phyloP scores from a whole-genome alignment of 1,139 yeast genomes.

The Zygoascus sp. region DNA sequence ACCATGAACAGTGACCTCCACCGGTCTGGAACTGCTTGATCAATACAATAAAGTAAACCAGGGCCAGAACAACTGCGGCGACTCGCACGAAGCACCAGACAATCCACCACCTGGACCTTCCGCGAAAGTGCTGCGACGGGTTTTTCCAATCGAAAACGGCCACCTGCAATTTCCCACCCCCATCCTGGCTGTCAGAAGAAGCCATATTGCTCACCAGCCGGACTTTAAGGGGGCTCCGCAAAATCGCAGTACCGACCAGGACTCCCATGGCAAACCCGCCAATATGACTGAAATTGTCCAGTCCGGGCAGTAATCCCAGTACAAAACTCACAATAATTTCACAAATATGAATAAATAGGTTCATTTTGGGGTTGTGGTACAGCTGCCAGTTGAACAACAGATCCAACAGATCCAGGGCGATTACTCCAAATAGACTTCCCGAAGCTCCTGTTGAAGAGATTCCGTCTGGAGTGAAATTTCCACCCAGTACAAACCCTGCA shows the following conservation, averaged over 20 bases:
- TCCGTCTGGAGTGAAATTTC: conserved; percentile 68
- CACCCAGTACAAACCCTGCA: conserved; percentile 65
- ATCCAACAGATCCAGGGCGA: conserved; percentile 57
- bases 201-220: conserved; percentile 15
- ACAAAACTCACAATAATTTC: conserved; percentile 61
- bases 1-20: conserved; percentile 57
- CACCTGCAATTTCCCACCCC: conserved; percentile 20
- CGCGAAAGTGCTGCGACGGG: conserved; percentile 25
- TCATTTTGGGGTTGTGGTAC: conserved; percentile 40
- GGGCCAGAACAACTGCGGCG: conserved; percentile 44
- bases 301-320: conserved; percentile 66
- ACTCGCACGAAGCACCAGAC: conserved; percentile 51
- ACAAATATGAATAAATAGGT: conserved; percentile 46
- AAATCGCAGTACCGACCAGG: conserved; percentile 47
- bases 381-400: conserved; percentile 52
- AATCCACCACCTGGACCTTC: conserved; percentile 43
- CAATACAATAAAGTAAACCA: conserved; percentile 50
- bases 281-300: conserved; percentile 72
- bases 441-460: conserved; percentile 70
- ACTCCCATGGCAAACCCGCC: conserved; percentile 72
- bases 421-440: conserved; percentile 69
- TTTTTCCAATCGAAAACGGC: conserved; percentile 26
- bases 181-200: not conserved
- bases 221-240: conserved; percentile 51
- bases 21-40: conserved; percentile 47